phyloP scores from a whole-genome alignment of 2,329 filamentous ascomycete genomes.

The Cladorrhinum sp. region DNA sequence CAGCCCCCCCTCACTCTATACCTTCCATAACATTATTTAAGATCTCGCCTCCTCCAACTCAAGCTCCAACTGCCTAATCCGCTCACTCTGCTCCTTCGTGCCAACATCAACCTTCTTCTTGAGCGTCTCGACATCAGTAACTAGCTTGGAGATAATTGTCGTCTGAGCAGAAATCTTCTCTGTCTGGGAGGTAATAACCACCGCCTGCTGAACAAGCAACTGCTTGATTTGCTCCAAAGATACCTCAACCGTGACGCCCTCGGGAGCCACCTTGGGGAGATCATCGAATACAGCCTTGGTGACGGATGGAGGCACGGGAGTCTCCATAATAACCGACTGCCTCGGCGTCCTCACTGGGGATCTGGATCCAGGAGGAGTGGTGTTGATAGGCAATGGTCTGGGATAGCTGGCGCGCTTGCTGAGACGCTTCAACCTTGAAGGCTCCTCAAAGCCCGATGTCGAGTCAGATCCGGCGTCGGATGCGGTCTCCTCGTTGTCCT shows the following conservation, averaged over 20 bases:
- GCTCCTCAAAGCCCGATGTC: conserved; percentile 81
- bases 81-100: conserved; percentile 62
- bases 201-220: conserved; percentile 72
- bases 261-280: conserved; percentile 30
- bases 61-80: conserved; percentile 64
- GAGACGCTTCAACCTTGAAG: conserved; percentile 55
- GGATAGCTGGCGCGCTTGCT: conserved; percentile 32
- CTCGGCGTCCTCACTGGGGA: not conserved
- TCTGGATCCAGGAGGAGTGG: conserved; percentile 7
- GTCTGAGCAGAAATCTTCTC: conserved; percentile 66
- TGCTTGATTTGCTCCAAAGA: conserved; percentile 74
- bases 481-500: conserved; percentile 62
- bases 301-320: conserved; percentile 33
- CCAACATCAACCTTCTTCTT: conserved; percentile 70
- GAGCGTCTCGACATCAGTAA: conserved; percentile 72
- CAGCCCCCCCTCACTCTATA: not conserved
- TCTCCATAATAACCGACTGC: not conserved
- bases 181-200: conserved; percentile 72
- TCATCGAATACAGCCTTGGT: conserved; percentile 25
- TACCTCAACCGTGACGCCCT: conserved; percentile 55
- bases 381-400: conserved; percentile 13
- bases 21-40: conserved; percentile 29
- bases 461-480: conserved; percentile 55
- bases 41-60: conserved; percentile 64
- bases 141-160: conserved; percentile 67